These are phyloP conservation scores for Euphrasia arctica DNA, from an alignment of 305 asterid species.

Conservation along the genomic window DNA sequence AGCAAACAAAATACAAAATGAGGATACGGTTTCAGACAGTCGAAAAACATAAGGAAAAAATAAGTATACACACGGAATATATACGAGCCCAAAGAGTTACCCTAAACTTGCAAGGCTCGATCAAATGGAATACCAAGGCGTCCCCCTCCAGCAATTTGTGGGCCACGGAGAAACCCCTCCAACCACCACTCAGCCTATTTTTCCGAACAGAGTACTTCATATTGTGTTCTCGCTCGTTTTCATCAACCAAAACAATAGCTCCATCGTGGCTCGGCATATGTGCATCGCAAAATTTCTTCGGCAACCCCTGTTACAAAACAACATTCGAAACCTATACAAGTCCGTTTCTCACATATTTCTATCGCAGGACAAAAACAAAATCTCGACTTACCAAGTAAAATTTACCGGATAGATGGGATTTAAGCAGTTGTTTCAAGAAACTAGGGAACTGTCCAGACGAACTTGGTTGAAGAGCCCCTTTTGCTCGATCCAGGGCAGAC, in stretches of 20 bases:
- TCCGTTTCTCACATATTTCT: not conserved
- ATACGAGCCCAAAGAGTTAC: conserved; percentile 28
- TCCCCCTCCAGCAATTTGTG: conserved; percentile 44
- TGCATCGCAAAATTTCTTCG: conserved; percentile 38
- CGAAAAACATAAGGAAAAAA: conserved; percentile 1
- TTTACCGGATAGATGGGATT: conserved; percentile 38
- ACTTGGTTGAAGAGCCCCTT: conserved; percentile 28
- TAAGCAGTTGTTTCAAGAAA: conserved; percentile 35
- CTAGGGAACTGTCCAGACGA: conserved; percentile 31
- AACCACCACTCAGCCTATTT: conserved; percentile 35
- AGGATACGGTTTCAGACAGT: conserved; percentile 1
- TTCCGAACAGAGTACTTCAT: conserved; percentile 33
- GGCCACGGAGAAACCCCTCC: conserved; percentile 39
- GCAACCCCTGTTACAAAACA: conserved; percentile 30
- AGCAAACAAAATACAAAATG: not conserved
- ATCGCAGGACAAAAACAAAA: not conserved
- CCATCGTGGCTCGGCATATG: conserved; percentile 40
- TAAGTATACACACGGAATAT: conserved; percentile 6
- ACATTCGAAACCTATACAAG: not conserved
- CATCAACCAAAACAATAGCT: conserved; percentile 39
- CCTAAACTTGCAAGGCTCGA: conserved; percentile 40
- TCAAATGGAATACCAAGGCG: conserved; percentile 35
- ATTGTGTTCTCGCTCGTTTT: conserved; percentile 33
- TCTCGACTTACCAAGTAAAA: conserved; percentile 47
- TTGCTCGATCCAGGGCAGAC: conserved; percentile 26